Evolutionary conservation across 352 stramenopile genomes (phyloP).

Genomic region (Globisporangium radiosum): DNA sequence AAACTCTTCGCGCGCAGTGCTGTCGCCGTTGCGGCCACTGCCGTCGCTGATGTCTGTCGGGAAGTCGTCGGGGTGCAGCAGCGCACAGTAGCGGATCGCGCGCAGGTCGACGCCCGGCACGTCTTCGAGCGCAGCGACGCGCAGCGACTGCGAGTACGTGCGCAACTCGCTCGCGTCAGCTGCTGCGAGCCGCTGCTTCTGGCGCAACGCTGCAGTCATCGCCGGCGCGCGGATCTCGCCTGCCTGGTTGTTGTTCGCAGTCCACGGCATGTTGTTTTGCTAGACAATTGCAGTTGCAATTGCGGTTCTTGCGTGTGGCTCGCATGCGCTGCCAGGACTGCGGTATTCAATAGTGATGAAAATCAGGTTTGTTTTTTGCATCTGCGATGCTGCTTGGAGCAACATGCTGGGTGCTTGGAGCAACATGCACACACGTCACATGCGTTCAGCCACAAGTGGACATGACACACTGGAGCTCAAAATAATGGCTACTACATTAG

Average conservation of each 20-base stretch:
- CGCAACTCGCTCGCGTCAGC: slow-evolving; percentile 2
- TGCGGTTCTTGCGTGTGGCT: not conserved
- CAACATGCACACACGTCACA: too few species aligned
- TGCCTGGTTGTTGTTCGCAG: slow-evolving; percentile 81
- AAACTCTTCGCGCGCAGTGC: slow-evolving; percentile 20
- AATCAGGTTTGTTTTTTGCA: too few species aligned
- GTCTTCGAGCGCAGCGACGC: slow-evolving; percentile 37
- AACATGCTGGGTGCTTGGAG: too few species aligned
- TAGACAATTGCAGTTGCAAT: not conserved
- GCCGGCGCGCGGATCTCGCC: slow-evolving; percentile 71
- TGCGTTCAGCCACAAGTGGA: too few species aligned
- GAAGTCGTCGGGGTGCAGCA: slow-evolving; percentile 65
- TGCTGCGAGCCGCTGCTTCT: slow-evolving; percentile 31
- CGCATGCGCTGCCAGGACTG: not conserved
- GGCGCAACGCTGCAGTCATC: slow-evolving; percentile 45
- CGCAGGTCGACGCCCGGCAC: slow-evolving; percentile 15
- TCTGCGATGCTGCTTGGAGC: too few species aligned
- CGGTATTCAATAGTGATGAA: too few species aligned
- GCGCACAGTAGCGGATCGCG: slow-evolving; percentile 36
- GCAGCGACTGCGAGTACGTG: slow-evolving; percentile 31
- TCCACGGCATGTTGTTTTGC: slow-evolving; percentile 55
- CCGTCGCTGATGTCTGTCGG: slow-evolving; percentile 11
- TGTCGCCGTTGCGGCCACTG: not conserved
- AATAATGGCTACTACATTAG: too few species aligned
- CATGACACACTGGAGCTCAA: too few species aligned